Percentiles rank a stretch among this genome's conserved stretches.
phyloP scores from a whole-genome alignment of 169 alveolate genomes.

The Besnoitia besnoiti region DNA sequence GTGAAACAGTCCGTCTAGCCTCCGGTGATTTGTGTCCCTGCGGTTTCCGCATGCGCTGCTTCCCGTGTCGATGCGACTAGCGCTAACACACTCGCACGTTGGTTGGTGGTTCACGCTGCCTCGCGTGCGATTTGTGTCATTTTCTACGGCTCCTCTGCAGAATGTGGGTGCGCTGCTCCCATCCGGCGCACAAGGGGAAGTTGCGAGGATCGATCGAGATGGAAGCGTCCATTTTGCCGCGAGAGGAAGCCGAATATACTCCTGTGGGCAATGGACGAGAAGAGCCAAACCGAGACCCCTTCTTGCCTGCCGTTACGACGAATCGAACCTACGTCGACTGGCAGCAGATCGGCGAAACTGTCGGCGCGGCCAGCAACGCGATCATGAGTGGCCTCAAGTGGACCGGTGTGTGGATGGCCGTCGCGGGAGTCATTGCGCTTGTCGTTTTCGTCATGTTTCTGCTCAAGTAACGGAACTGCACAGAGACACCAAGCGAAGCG shows the following conservation, averaged over 20 bases:
- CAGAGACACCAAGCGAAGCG: not conserved
- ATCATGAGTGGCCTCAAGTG: slow-evolving; percentile 69
- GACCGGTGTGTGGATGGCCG: slow-evolving; percentile 73
- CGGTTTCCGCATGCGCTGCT: no score
- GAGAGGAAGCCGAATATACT: slow-evolving; percentile 82
- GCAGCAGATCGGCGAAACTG: slow-evolving; percentile 86
- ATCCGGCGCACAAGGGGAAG: slow-evolving; percentile 82
- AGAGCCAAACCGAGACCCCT: slow-evolving; percentile 90
- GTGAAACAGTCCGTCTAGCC: no score
- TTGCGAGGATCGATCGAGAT: slow-evolving; percentile 87
- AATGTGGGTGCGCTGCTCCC: slow-evolving; percentile 80
- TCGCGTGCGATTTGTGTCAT: no score
- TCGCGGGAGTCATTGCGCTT: slow-evolving; percentile 65
- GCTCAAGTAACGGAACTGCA: slow-evolving; percentile 33
- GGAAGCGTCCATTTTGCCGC: slow-evolving; percentile 85
- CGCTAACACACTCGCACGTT: no score
- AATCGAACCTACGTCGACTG: slow-evolving; percentile 90
- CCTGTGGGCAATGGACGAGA: slow-evolving; percentile 93
- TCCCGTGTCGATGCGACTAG: no score
- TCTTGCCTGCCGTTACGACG: slow-evolving; percentile 85
- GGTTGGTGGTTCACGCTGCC: no score
- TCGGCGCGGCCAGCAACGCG: slow-evolving; percentile 69
- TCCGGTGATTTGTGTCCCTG: no score
- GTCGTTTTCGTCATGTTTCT: slow-evolving; percentile 66
- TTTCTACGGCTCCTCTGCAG: no score